Percentiles rank a stretch among this genome's conserved stretches.
phyloP scores from a whole-genome alignment of 805 yeast genomes.

The Lachancea sp. region DNA sequence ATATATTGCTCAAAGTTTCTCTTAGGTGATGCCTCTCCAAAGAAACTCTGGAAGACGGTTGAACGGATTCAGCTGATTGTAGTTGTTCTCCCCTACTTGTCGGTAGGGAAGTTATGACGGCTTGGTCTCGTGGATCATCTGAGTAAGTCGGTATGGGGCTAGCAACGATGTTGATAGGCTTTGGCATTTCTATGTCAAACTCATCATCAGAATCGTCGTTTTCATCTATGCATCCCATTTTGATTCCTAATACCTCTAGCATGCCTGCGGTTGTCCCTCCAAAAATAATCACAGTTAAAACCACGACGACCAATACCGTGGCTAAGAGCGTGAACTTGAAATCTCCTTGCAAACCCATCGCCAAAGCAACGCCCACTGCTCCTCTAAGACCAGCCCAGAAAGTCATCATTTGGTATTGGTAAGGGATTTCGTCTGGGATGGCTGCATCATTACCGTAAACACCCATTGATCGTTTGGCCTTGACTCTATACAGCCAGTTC shows the following conservation, averaged over 20 bases:
- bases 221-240: slow-evolving; percentile 84
- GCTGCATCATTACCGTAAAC: slow-evolving; percentile 26
- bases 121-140: slow-evolving; percentile 21
- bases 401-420: slow-evolving; percentile 95
- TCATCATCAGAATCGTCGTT: slow-evolving; percentile 81
- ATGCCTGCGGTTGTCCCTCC: slow-evolving; percentile 99
- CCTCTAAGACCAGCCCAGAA: slow-evolving; percentile 99
- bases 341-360: slow-evolving; percentile 95
- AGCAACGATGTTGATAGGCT: slow-evolving; percentile 10
- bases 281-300: slow-evolving; percentile 87
- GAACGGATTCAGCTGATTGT: slow-evolving; percentile 2
- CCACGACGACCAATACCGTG: slow-evolving; percentile 94
- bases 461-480: slow-evolving; percentile 44
- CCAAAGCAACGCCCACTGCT: slow-evolving; percentile 98
- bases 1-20: slow-evolving; percentile 22
- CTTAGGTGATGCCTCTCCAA: slow-evolving; percentile 15
- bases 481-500: slow-evolving; percentile 67
- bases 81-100: slow-evolving; percentile 6
- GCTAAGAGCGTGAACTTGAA: slow-evolving; percentile 83
- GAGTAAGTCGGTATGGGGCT: slow-evolving; percentile 21
- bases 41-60: slow-evolving; percentile 11
- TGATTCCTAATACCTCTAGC: slow-evolving; percentile 90
- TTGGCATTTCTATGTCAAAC: slow-evolving; percentile 71
- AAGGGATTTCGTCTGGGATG: slow-evolving; percentile 83
- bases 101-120: slow-evolving; percentile 8